Evolutionary conservation across 257 asterid species (phyloP).

Genomic region (Solanum sparsipilum): DNA sequence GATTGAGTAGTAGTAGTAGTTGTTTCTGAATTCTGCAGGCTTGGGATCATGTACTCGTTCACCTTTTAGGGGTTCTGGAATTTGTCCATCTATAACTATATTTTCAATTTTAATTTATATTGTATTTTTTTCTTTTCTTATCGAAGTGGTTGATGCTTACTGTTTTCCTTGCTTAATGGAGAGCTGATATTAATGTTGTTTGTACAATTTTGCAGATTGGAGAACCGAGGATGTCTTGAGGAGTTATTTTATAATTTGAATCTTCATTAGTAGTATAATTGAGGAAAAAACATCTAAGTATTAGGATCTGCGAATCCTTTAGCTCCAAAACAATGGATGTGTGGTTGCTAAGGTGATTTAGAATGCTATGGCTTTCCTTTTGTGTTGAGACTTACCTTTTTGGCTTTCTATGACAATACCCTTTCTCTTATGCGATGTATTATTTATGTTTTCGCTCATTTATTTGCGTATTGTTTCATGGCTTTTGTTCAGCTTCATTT

Average conservation of each 20-base stretch:
- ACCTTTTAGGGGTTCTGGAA: background rate
- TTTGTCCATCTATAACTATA: background rate
- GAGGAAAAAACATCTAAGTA: background rate
- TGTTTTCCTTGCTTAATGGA: background rate
- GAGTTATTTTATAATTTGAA: background rate
- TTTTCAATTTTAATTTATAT: background rate
- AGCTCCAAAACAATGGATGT: background rate
- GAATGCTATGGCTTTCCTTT: background rate
- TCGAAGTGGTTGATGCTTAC: background rate
- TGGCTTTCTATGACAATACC: background rate
- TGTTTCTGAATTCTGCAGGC: background rate
- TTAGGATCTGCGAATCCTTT: background rate
- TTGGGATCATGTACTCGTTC: background rate
- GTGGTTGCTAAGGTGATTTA: background rate
- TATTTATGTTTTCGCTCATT: background rate
- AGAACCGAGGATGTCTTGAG: background rate
- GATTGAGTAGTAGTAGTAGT: background rate
- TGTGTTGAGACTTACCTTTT: background rate
- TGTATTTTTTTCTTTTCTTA: background rate
- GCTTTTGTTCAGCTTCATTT: background rate
- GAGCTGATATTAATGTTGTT: background rate
- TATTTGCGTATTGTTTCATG: background rate
- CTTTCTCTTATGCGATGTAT: background rate
- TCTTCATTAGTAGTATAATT: background rate
- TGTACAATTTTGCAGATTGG: background rate